Evolutionary conservation across 352 stramenopile genomes (phyloP).

Genomic region (Halophytophthora polymorphica): DNA sequence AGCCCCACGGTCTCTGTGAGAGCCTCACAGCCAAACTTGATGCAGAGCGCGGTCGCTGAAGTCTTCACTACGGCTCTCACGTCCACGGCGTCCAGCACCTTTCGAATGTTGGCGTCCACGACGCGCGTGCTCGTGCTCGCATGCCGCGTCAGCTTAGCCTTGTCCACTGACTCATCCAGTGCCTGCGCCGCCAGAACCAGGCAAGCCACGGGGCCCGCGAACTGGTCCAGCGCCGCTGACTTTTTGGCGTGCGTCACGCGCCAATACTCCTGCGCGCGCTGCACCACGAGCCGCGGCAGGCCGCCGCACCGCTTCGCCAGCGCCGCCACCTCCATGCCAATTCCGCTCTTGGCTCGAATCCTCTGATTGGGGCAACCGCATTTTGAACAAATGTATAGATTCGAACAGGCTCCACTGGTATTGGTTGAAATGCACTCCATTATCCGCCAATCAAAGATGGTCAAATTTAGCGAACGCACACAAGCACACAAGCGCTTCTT

Average conservation of each 20-base stretch:
- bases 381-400: too few species aligned
- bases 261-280: conserved; percentile 50
- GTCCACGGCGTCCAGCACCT: conserved; percentile 50
- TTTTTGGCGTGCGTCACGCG: conserved; percentile 47
- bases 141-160: conserved; percentile 36
- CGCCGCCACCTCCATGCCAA: conserved; percentile 59
- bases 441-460: too few species aligned
- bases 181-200: conserved; percentile 56
- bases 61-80: conserved; percentile 42
- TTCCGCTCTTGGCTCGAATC: too few species aligned
- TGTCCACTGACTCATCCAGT: conserved; percentile 49
- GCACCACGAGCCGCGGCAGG: conserved; percentile 44
- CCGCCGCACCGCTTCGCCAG: conserved; percentile 52
- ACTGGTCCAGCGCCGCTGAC: conserved; percentile 27
- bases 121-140: conserved; percentile 35
- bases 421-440: too few species aligned
- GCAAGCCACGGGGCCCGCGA: conserved; percentile 53
- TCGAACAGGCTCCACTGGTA: too few species aligned
- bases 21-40: conserved; percentile 66
- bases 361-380: too few species aligned
- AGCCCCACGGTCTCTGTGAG: conserved; percentile 60
- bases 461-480: too few species aligned
- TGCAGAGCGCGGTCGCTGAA: conserved; percentile 55
- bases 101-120: conserved; percentile 48
- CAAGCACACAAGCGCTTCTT: background rate